Evolutionary conservation across 129 eudicot genomes (phyloP).

Genomic region (Solidago caesia): DNA sequence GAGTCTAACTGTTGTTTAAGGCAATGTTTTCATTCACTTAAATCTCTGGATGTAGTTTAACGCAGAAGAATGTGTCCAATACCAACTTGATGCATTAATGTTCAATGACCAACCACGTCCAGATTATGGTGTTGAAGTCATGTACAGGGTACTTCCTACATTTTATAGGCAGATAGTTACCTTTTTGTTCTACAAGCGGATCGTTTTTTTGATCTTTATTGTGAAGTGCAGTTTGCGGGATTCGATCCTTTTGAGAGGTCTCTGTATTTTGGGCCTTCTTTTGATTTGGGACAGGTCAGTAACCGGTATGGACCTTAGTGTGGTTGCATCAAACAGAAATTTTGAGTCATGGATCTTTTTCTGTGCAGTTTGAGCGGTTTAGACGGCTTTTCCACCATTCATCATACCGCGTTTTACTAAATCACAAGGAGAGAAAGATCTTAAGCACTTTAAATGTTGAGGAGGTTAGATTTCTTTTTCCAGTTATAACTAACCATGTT

Average conservation of each 20-base stretch:
- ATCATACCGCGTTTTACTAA: slow-evolving; percentile 74
- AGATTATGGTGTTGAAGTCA: slow-evolving; percentile 95
- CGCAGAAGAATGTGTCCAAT: slow-evolving; percentile 84
- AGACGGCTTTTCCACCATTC: slow-evolving; percentile 93
- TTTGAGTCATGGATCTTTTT: not conserved
- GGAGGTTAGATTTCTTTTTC: slow-evolving; percentile 47
- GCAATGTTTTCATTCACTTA: slow-evolving; percentile 15
- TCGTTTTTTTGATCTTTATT: slow-evolving; percentile 10
- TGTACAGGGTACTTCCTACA: slow-evolving; percentile 71
- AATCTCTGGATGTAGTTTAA: slow-evolving; percentile 53
- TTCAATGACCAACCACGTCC: slow-evolving; percentile 91
- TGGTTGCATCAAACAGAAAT: not conserved
- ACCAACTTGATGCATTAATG: slow-evolving; percentile 96
- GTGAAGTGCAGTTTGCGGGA: slow-evolving; percentile 82
- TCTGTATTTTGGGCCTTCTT: slow-evolving; percentile 87
- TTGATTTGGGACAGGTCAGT: slow-evolving; percentile 95
- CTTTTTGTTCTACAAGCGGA: not conserved
- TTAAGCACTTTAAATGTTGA: slow-evolving; percentile 70
- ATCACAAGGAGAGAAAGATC: slow-evolving; percentile 86
- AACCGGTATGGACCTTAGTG: slow-evolving; percentile 10
- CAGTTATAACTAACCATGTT: not conserved
- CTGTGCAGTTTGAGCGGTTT: slow-evolving; percentile 77
- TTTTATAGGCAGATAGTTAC: not conserved
- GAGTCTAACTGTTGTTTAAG: slow-evolving; percentile 11
- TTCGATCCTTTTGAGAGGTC: slow-evolving; percentile 97